Evolutionary conservation across 768 basidiomycete genomes (phyloP).

Genomic region (Suillus lakei): DNA sequence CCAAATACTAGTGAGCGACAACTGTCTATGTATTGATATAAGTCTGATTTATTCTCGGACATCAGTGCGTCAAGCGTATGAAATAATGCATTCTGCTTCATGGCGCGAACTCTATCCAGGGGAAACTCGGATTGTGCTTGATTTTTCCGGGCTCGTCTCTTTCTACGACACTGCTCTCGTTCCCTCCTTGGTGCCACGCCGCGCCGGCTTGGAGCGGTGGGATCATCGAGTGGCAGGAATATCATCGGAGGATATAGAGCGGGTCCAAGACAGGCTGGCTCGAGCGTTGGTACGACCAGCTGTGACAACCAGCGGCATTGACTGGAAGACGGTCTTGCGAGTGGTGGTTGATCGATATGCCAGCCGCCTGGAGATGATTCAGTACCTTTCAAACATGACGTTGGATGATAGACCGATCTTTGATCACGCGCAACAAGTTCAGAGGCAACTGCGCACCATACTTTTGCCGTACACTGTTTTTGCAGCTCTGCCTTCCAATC

Average conservation of each 20-base stretch:
- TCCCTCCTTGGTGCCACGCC: constrained; percentile 19
- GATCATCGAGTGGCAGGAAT: constrained; percentile 23
- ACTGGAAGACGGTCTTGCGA: constrained; percentile 46
- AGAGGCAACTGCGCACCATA: constrained; percentile 26
- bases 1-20: neutral
- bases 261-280: constrained; percentile 12
- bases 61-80: constrained; percentile 7
- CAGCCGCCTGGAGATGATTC: constrained; percentile 46
- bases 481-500: constrained; percentile 2
- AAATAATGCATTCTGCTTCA: constrained; percentile 19
- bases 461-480: constrained; percentile 15
- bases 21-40: constrained; percentile 1
- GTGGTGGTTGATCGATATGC: constrained; percentile 46
- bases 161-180: constrained; percentile 33
- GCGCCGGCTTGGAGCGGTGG: constrained; percentile 23
- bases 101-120: constrained; percentile 31
- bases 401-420: constrained; percentile 15
- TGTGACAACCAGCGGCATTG: constrained; percentile 35
- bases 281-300: constrained; percentile 9
- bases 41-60: neutral
- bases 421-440: constrained; percentile 11
- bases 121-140: constrained; percentile 28
- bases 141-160: constrained; percentile 23
- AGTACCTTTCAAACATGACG: constrained; percentile 37
- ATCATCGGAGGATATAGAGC: constrained; percentile 18